Conservation (phyloP, 805 yeast species). For the Brettanomyces anomalus region DNA sequence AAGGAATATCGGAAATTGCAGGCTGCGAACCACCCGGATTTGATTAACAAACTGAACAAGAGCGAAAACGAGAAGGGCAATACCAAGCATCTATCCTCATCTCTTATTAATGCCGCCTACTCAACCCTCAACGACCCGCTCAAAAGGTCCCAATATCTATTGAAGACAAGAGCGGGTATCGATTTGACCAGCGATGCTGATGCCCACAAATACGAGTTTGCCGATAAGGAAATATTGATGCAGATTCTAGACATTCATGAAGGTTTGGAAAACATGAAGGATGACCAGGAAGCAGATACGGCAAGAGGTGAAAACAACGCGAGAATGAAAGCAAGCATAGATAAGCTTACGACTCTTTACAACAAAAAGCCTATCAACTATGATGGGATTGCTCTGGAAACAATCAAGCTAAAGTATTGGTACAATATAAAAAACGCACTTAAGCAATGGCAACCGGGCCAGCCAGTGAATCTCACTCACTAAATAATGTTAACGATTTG, state of each 20-base stretch:
- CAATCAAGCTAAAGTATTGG: slow-evolving; percentile 79
- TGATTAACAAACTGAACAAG: slow-evolving; percentile 20
- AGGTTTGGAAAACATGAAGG: slow-evolving; percentile 55
- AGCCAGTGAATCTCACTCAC: slow-evolving; percentile 57
- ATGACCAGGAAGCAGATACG: slow-evolving; percentile 46
- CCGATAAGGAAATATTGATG: slow-evolving; percentile 52
- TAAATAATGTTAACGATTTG: slow-evolving; percentile 17
- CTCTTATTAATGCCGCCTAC: slow-evolving; percentile 71
- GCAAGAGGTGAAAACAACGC: slow-evolving; percentile 47
- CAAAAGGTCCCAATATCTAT: slow-evolving; percentile 53
- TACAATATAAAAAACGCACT: slow-evolving; percentile 63
- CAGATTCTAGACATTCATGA: slow-evolving; percentile 82
- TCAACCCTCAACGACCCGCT: slow-evolving; percentile 63
- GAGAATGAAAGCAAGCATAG: slow-evolving; percentile 41
- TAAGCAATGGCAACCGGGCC: slow-evolving; percentile 70
- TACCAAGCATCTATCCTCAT: slow-evolving; percentile 34
- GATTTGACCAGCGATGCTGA: slow-evolving; percentile 56
- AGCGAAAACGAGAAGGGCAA: slow-evolving; percentile 11
- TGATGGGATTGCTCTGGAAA: slow-evolving; percentile 52
- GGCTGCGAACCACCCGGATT: slow-evolving; percentile 76
- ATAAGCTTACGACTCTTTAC: slow-evolving; percentile 38
- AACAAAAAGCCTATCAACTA: slow-evolving; percentile 30
- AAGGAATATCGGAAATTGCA: slow-evolving; percentile 72
- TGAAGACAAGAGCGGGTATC: slow-evolving; percentile 33
- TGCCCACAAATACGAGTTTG: slow-evolving; percentile 28